Evolutionary conservation across 805 yeast genomes (phyloP).

Genomic region (Schwanniomyces pseudopolymorphus): DNA sequence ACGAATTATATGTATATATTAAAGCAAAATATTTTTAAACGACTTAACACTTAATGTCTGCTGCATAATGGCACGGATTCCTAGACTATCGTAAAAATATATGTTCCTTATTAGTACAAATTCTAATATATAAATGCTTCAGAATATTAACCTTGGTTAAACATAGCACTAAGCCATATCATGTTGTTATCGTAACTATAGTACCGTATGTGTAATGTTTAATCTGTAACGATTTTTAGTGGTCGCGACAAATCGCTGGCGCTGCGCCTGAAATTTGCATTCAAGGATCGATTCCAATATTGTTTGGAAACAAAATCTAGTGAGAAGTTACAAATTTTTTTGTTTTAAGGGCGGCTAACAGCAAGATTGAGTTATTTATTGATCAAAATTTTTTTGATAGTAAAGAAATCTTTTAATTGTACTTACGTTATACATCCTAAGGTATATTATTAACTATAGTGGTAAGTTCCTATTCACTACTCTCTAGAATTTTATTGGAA

Average conservation of each 20-base stretch:
- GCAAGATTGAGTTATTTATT: conserved; percentile 3
- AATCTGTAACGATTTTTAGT: background rate
- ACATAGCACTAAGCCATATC: background rate
- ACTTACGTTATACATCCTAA: background rate
- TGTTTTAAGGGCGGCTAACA: conserved; percentile 7
- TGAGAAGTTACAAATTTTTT: background rate
- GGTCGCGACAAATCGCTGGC: background rate
- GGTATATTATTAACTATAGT: background rate
- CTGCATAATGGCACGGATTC: too few relatives aligned
- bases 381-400: conserved; percentile 1
- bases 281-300: background rate
- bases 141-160: too few relatives aligned
- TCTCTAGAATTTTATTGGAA: background rate
- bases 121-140: too few relatives aligned
- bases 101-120: too few relatives aligned
- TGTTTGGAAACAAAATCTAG: conserved; percentile 2
- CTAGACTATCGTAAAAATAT: too few relatives aligned
- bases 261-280: conserved; percentile 2
- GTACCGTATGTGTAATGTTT: background rate
- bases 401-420: background rate
- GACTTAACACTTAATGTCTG: too few relatives aligned
- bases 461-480: background rate
- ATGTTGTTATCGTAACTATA: background rate
- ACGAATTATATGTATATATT: too few relatives aligned
- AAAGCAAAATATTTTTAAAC: too few relatives aligned